Evolutionary conservation across 78 protist genomes (phyloP).

Genomic region (Monocercomonoides exilis): DNA sequence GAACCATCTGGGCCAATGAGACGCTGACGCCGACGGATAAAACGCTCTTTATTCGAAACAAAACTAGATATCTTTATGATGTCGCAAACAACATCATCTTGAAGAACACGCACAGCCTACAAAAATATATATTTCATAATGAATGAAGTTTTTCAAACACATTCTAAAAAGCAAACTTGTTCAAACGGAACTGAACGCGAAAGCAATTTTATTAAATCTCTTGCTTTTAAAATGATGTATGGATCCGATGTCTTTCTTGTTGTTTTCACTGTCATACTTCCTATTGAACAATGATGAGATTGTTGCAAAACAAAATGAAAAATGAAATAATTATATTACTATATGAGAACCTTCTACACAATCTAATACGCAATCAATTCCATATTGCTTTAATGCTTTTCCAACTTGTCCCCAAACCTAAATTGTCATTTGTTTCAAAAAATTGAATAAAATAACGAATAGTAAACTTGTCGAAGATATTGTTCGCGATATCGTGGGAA

Average conservation of each 20-base stretch:
- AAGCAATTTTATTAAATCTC: slow-evolving; percentile 80
- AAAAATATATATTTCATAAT: background rate
- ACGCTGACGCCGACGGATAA: slow-evolving; percentile 90
- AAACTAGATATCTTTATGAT: slow-evolving; percentile 73
- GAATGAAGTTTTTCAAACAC: background rate
- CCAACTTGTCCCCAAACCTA: slow-evolving; percentile 66
- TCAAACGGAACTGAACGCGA: slow-evolving; percentile 77
- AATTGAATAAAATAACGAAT: slow-evolving; percentile 41
- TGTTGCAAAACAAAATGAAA: background rate
- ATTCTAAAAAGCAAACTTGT: slow-evolving; percentile 30
- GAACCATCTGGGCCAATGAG: slow-evolving; percentile 93
- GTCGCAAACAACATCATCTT: slow-evolving; percentile 78
- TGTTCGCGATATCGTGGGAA: slow-evolving; percentile 83
- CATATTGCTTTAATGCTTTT: slow-evolving; percentile 43
- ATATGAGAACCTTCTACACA: slow-evolving; percentile 82
- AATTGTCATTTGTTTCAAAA: slow-evolving; percentile 35
- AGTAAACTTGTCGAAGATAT: background rate
- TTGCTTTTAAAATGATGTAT: slow-evolving; percentile 79
- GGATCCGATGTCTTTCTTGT: slow-evolving; percentile 95
- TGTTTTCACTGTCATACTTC: slow-evolving; percentile 79
- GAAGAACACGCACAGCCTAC: slow-evolving; percentile 62
- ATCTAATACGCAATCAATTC: slow-evolving; percentile 71
- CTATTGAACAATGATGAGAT: background rate
- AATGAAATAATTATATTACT: background rate
- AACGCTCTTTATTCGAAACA: slow-evolving; percentile 69